Evolutionary conservation across 2,329 filamentous ascomycete species (phyloP), one percentile per base, ranked within the genome.

Genomic region (Hypomyces perniciosus): DNA sequence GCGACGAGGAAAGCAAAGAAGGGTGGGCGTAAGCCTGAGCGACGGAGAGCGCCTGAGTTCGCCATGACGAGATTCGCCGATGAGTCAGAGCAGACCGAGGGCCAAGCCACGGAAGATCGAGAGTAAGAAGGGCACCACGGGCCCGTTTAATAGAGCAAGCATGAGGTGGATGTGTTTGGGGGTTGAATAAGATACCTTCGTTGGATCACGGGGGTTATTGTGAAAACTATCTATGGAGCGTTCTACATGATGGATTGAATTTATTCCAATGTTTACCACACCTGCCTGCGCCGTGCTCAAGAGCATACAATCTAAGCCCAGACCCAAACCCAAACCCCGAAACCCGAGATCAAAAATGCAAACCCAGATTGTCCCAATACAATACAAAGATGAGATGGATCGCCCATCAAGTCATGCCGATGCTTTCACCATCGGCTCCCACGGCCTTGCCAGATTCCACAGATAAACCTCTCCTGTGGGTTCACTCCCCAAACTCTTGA

Each of bases 1-100:
- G 59, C 59, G 54, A 53, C 64, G 57, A 63, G 68, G 44, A 66
- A 63, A 54, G 69, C 59, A 53, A 65, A 68, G 57, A 71, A 67
- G 50, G 63, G 65, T 12, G 56, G 61, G 5, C 54, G 61, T 41
- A 58, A 51, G 6, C 33, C 48, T 4, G 58, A 67, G 56, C 65
- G 68, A 43, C 69, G 67, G 59, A 68, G 65, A 46, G 65, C 73
- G 51, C 76, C 74, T 34, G 79, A 81, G 47, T 79, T 80, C 52
- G 76, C 75, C 61, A 77, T 81, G 70, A 83, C 79, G 27, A 78
- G 72, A 52, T 80, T 81, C 51, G 70, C 67, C 29, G 65, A 64
- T 29, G 74, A 76, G 43, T 69, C 75, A 56, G 73, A 77, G 57
- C 53, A 61, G 48, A 45, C 44, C 13, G 41, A 54, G 5, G 40